A percentile compares a stretch with the other conserved stretches of the same genome.
Conservation (phyloP, 75 land plant genomes). For the Ceratopteris richardii region DNA sequence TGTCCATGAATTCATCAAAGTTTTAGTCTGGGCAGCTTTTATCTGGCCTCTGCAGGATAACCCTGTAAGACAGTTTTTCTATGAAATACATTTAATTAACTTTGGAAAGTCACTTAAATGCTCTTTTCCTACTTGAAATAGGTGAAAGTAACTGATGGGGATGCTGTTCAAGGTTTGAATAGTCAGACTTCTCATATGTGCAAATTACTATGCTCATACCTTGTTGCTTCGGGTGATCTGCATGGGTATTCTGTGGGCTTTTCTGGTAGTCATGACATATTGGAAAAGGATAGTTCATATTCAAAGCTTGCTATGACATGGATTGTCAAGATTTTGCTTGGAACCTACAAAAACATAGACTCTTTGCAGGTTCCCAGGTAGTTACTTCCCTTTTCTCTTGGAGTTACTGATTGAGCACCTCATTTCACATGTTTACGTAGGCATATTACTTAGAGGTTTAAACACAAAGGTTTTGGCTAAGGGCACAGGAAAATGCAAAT, state of each 20-base stretch:
- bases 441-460: too few relatives aligned
- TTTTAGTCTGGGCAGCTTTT: conserved; percentile 80
- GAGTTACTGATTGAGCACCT: background rate
- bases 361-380: conserved; percentile 10
- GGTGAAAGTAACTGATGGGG: conserved; percentile 6
- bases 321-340: conserved; percentile 70
- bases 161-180: conserved; percentile 46
- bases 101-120: too few relatives aligned
- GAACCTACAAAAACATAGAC: conserved; percentile 11
- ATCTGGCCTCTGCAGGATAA: conserved; percentile 51
- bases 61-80: background rate
- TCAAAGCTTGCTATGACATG: conserved; percentile 80
- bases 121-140: too few relatives aligned
- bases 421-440: background rate
- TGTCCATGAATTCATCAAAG: conserved; percentile 66
- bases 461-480: too few relatives aligned
- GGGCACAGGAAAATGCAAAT: too few relatives aligned
- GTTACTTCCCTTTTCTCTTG: background rate
- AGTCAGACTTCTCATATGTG: conserved; percentile 49
- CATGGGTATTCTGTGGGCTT: conserved; percentile 22
- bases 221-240: conserved; percentile 54
- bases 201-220: conserved; percentile 70
- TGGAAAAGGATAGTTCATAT: conserved; percentile 40
- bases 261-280: conserved; percentile 27
- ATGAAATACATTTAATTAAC: too few relatives aligned